phyloP scores from a whole-genome alignment of 2,329 filamentous ascomycete genomes.

The Elsinoe ampelina region DNA sequence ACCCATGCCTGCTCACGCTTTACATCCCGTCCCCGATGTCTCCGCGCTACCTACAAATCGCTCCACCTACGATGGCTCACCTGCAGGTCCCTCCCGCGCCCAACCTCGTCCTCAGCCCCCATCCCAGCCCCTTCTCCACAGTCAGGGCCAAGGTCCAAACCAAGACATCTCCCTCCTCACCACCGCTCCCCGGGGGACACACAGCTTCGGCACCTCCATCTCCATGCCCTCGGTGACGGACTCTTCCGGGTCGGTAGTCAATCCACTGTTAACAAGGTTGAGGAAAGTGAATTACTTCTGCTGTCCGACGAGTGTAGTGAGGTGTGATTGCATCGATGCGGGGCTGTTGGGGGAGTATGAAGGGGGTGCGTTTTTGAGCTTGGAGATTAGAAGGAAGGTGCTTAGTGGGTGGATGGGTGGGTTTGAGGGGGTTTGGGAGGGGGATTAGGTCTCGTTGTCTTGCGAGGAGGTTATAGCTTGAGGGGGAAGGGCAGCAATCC shows the following conservation, averaged over 20 bases:
- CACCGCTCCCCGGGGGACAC: background rate
- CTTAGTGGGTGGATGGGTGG: background rate
- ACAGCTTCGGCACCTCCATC: background rate
- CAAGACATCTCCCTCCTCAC: background rate
- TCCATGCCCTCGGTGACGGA: background rate
- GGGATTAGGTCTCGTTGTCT: too few species aligned
- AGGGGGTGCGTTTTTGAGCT: background rate
- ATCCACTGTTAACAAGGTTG: background rate
- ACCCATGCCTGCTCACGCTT: background rate
- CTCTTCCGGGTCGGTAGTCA: background rate
- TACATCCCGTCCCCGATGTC: background rate
- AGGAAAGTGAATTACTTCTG: constrained; percentile 1
- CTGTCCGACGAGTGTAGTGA: background rate
- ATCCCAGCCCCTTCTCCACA: too few species aligned
- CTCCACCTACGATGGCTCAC: background rate
- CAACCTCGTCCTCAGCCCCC: background rate
- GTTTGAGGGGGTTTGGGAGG: constrained; percentile 4
- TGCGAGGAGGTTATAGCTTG: too few species aligned
- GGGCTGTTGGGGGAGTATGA: constrained; percentile 3
- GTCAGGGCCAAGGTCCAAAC: too few species aligned
- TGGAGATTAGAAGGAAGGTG: constrained; percentile 2
- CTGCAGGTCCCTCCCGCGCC: background rate
- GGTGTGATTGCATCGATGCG: constrained; percentile 5
- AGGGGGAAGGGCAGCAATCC: too few species aligned
- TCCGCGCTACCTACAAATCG: background rate